Percentiles rank a stretch among this genome's conserved stretches.
Conservation (phyloP, 2,329 filamentous ascomycete species). For the Scedosporium apiospermum region DNA sequence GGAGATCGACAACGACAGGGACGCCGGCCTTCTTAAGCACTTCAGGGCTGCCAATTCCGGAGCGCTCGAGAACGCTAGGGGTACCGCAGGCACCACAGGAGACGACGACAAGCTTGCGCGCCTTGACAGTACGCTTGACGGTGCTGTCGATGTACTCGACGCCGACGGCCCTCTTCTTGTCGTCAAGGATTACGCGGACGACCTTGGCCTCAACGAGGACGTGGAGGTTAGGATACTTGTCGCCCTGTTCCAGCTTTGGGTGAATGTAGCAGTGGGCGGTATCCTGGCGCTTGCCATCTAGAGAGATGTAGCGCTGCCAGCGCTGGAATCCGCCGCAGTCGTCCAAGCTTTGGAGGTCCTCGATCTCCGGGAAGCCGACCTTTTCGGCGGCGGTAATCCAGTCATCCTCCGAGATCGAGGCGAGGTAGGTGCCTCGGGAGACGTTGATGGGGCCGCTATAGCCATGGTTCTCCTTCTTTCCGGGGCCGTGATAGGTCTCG, state of each 20-base stretch:
- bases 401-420: conserved; percentile 28
- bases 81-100: conserved; percentile 23
- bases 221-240: conserved; percentile 41
- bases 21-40: conserved; percentile 34
- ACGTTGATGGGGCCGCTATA: conserved; percentile 40
- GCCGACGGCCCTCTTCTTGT: conserved; percentile 27
- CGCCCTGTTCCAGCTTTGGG: conserved; percentile 32
- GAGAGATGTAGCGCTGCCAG: conserved; percentile 35
- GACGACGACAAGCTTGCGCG: conserved; percentile 35
- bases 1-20: conserved; percentile 35
- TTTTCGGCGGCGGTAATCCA: conserved; percentile 37
- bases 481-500: conserved; percentile 17
- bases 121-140: conserved; percentile 25
- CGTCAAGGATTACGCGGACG: conserved; percentile 25
- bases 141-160: conserved; percentile 25
- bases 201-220: conserved; percentile 33
- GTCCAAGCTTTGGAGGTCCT: conserved; percentile 40
- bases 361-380: conserved; percentile 36
- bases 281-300: conserved; percentile 47
- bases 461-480: conserved; percentile 27
- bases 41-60: conserved; percentile 45
- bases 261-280: conserved; percentile 46
- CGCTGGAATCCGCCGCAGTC: conserved; percentile 19
- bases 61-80: conserved; percentile 50
- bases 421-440: conserved; percentile 34